Conservation (phyloP, 106 monocot genomes). For the Dendrobium catenatum region DNA sequence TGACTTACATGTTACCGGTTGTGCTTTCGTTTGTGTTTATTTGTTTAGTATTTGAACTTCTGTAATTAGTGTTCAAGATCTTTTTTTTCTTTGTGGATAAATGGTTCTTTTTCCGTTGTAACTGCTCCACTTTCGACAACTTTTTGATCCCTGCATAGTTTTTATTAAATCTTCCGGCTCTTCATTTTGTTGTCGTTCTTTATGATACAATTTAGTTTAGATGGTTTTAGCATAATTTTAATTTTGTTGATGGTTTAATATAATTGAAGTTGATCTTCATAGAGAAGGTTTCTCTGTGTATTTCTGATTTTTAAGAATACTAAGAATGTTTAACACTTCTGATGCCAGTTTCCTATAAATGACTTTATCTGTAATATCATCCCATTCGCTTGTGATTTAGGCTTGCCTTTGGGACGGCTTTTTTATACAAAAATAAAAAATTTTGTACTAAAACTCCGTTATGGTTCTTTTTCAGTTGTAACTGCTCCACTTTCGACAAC, state of each 20-base stretch:
- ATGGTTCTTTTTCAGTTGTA: background rate
- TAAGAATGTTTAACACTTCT: too few species aligned
- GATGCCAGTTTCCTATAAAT: too few species aligned
- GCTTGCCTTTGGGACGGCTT: too few species aligned
- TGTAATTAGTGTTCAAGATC: background rate
- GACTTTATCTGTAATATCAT: too few species aligned
- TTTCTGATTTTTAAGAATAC: background rate
- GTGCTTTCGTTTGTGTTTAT: background rate
- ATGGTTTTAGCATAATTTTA: background rate
- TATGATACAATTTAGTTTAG: background rate
- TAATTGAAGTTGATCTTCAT: background rate
- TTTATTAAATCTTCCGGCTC: background rate
- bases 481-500: background rate
- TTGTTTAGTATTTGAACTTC: background rate
- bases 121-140: background rate
- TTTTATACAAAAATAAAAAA: too few species aligned
- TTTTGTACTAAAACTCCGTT: too few species aligned
- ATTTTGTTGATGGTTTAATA: background rate
- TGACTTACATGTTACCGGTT: too few species aligned
- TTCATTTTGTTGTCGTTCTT: background rate
- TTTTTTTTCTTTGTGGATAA: conserved; percentile 1
- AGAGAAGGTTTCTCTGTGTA: background rate
- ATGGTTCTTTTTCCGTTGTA: background rate
- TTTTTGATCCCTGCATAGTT: background rate
- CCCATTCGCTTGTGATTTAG: too few species aligned